Percentiles rank a stretch among this genome's conserved stretches.
Evolutionary conservation across 192 early-diverging fungal genomes (phyloP).

Genomic region (Thoreauomyces humboldtii): DNA sequence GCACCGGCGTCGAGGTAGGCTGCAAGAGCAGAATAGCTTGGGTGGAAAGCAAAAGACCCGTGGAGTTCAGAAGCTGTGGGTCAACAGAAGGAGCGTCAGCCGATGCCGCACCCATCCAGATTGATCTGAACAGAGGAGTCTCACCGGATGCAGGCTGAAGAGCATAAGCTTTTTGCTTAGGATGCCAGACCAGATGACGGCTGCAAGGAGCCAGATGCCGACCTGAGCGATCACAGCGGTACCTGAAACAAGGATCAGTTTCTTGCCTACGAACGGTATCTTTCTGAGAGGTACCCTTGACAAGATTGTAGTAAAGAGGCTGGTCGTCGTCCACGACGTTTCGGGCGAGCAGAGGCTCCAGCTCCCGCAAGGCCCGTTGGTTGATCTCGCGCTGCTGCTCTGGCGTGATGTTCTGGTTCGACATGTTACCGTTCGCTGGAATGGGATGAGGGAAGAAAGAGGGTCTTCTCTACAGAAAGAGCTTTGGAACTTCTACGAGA

Average conservation of each 20-base stretch:
- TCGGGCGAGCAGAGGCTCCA: neutral
- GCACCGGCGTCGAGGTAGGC: neutral
- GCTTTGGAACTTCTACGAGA: too few relatives aligned
- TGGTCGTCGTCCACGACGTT: neutral
- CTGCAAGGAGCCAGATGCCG: neutral
- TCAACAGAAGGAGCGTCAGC: neutral
- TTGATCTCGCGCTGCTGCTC: too few relatives aligned
- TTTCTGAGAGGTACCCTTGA: neutral
- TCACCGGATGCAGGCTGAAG: neutral
- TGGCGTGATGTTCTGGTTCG: too few relatives aligned
- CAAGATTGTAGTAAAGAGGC: constrained; percentile 1
- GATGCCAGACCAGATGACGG: constrained; percentile 1
- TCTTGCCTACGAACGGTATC: neutral
- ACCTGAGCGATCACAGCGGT: neutral
- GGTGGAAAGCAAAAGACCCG: neutral
- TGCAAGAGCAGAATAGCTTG: neutral
- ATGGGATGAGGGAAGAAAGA: too few relatives aligned
- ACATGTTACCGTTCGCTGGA: too few relatives aligned
- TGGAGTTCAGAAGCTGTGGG: neutral
- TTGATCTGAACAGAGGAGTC: too few relatives aligned
- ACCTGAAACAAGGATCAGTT: neutral
- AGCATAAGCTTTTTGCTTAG: neutral
- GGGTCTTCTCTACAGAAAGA: too few relatives aligned
- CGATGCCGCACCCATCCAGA: neutral
- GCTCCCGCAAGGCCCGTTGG: too few relatives aligned